Base-by-base conservation (phyloP, 495 filamentous ascomycete species). In the Penicillium taxi region DNA sequence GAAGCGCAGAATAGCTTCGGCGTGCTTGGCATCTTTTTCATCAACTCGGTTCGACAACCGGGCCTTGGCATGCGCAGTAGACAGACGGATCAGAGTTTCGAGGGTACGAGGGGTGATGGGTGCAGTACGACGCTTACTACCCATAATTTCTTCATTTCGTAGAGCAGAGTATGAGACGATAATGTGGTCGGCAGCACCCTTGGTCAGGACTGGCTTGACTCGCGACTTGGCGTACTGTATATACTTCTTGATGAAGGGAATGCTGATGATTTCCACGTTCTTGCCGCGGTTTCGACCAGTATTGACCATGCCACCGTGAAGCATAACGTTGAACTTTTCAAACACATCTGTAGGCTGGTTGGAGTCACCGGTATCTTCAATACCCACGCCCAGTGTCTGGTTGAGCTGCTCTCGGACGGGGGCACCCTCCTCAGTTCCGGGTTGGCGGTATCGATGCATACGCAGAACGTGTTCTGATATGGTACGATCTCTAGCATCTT, bases 191-290 rank as follows among this genome's bases (percentile, higher is more conserved):
- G 88, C 84, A 7, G 93, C 91, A 18, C 86, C 88, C 55, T 90
- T 89, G 11, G 93, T 95, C 38, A 99, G 64, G 16, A 93, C 69
- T 4, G 91, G 91, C 76, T 88, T 90, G 50, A 95, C 74, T 56
- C 91, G 69, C 18, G 78, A 81, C 64, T 96, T 96, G 47, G 93
- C 89, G 59, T 99, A 99, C 56, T 99, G 91, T 41, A 99, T 88
- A 59, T 96, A 99, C 63, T 99, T 99, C 71, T 96, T 96, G 64
- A 99, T 88, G 67, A 99, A 99, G 1, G 90, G 88, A 40, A 99
- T 95, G 62, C 84, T 91, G 38, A 96, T 70, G n/a, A 99, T 86
- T 57, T 96, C 88, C 23, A 81, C 73, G 41, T 82, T 80, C 61
- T 86, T 84, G 52, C 74, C 75, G 27, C 66, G 67, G 13, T 82